Evolutionary conservation across 2,329 filamentous ascomycete species (phyloP).

Genomic region (Apiospora phragmitis): DNA sequence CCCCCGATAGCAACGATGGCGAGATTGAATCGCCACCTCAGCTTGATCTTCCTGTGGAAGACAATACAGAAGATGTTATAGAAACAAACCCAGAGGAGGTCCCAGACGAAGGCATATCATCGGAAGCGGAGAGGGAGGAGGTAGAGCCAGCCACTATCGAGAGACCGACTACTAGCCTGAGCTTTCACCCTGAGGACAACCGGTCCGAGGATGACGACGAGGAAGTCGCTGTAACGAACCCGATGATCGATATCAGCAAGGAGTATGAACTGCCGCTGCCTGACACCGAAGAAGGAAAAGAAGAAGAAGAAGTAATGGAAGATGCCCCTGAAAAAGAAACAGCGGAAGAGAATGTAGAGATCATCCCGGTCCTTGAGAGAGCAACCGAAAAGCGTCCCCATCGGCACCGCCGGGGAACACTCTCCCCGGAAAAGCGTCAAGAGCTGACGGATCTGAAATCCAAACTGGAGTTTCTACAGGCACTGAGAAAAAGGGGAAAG

Average conservation of each 20-base stretch:
- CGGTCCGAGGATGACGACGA: neutral
- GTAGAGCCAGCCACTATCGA: neutral
- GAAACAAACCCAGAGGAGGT: neutral
- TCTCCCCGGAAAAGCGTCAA: neutral
- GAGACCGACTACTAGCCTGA: neutral
- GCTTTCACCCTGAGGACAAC: neutral
- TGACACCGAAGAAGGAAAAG: neutral
- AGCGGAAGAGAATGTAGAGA: neutral
- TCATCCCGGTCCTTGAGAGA: neutral
- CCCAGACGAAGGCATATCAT: no score
- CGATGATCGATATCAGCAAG: neutral
- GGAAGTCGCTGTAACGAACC: neutral
- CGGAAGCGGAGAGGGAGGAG: neutral
- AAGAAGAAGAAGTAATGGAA: neutral
- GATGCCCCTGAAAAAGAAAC: neutral
- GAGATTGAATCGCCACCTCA: neutral
- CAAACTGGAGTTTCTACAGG: neutral
- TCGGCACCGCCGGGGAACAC: neutral
- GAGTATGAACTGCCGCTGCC: neutral
- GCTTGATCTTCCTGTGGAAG: neutral
- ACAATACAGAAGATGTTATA: neutral
- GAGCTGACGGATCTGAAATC: neutral
- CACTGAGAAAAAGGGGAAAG: neutral
- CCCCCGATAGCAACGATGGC: neutral
- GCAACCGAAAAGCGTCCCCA: neutral